Evolutionary conservation across 768 basidiomycete genomes (phyloP), one percentile per base, ranked within the genome.

Genomic region (Russula dissimulans): DNA sequence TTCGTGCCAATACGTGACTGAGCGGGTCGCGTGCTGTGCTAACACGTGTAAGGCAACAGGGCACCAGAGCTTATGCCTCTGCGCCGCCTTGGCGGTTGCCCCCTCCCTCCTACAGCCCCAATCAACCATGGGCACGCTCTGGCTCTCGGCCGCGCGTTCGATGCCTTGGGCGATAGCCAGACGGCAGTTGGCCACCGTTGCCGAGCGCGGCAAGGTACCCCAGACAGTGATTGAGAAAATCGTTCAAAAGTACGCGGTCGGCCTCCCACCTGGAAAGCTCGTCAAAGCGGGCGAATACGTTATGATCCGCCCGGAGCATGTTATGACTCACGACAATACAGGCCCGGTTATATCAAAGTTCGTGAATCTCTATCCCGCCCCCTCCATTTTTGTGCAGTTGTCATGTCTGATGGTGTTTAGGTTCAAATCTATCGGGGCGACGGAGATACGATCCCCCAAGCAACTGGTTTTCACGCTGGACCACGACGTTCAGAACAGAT

Each of bases 281-380:
- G 90, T 98, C 66, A 85, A 83, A 67, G 91, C 94, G 41, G 97
- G 95, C 14, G 97, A 99, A 85, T 98, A 98, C 84, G 94, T 98
- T 42, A 99, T 97, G 95, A 97, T 99, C 75, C 84, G 85, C 44
- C 97, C 97, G 26, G 87, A 97, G 71, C 93, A 98, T 81, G 94
- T 97, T 67, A 95, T 95, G 92, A 95, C 91, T 10, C 93, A 95
- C 65, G 97, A 99, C 69, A 98, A 98, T 71, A 99, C 97, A 12
- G 97, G 94, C 0, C 95, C 97, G 7, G 95, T 99, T 64, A 95
- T 99, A 61, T 86, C 89, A 70, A 99, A 98, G 94, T 94, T 69
- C 69, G 87, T 77, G 29, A 7, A 5, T 34, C 10, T 11, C 15
- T 14, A 4, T 8, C 39, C 15, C n/a, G 8, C 7, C 34, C 41